These are phyloP conservation scores for Aphanoascus verrucosus DNA, from an alignment of 2,329 filamentous ascomycete species.

Conservation along the genomic window DNA sequence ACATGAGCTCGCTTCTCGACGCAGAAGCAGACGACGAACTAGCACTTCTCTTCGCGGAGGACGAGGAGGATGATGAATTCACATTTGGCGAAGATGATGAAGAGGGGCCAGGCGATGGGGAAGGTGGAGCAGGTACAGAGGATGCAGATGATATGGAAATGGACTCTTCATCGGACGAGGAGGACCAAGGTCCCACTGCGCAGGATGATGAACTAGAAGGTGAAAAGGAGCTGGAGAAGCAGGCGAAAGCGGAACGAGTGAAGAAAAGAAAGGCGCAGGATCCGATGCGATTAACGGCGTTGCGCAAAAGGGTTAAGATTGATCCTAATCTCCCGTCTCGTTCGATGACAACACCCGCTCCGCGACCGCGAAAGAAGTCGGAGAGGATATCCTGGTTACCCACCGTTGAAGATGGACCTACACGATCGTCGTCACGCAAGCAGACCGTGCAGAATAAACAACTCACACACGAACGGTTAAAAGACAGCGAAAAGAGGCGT, in stretches of 20 bases:
- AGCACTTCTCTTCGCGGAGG: conserved; percentile 65
- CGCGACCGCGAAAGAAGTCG: conserved; percentile 55
- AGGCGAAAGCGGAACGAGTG: conserved; percentile 56
- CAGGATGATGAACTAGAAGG: conserved; percentile 63
- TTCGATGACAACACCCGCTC: conserved; percentile 27
- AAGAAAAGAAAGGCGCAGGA: conserved; percentile 77
- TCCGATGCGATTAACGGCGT: conserved; percentile 48
- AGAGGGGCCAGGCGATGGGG: conserved; percentile 45
- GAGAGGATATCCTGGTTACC: conserved; percentile 62
- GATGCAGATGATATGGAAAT: conserved; percentile 67
- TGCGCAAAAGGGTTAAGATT: conserved; percentile 65
- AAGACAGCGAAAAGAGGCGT: conserved; percentile 40
- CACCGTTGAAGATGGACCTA: conserved; percentile 50
- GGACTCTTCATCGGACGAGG: conserved; percentile 75
- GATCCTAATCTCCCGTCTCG: conserved; percentile 19
- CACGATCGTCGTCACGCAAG: conserved; percentile 50
- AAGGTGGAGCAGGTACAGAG: conserved; percentile 33
- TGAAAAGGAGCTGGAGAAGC: conserved; percentile 72
- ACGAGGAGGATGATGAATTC: conserved; percentile 51
- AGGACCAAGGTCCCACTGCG: conserved; percentile 53
- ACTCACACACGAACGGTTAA: conserved; percentile 40
- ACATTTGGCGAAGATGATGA: conserved; percentile 35
- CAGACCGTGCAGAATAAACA: conserved; percentile 58
- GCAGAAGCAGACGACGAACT: conserved; percentile 59
- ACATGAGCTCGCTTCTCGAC: conserved; percentile 66